Percentiles rank a stretch among this genome's conserved stretches.
Conservation (phyloP, 306 rosid species). For the Casuarina cunninghamiana region DNA sequence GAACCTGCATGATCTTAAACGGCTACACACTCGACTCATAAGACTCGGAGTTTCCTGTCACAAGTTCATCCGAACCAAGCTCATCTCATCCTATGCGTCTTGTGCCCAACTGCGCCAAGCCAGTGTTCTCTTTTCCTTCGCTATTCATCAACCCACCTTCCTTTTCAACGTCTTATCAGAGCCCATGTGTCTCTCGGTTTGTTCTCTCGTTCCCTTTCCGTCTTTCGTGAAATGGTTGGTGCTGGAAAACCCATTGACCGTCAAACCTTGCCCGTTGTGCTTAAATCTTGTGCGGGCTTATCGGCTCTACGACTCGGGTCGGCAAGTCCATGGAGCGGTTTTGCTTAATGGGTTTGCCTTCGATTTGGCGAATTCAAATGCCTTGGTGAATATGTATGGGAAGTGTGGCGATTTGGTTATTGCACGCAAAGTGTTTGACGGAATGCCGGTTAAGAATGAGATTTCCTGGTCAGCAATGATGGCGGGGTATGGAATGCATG, state of each 20-base stretch:
- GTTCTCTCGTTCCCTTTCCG: constrained; percentile 50
- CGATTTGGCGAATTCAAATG: constrained; percentile 55
- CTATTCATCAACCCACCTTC: constrained; percentile 59
- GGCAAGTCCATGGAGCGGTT: constrained; percentile 60
- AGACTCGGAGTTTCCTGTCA: constrained; percentile 42
- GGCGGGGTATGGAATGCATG: constrained; percentile 62
- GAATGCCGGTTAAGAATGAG: constrained; percentile 47
- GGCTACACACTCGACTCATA: constrained; percentile 50
- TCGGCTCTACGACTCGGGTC: constrained; percentile 45
- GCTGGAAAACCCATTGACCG: constrained; percentile 42
- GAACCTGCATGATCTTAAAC: constrained; percentile 38
- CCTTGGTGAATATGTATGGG: constrained; percentile 55
- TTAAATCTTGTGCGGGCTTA: constrained; percentile 57
- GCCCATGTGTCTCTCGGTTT: constrained; percentile 47
- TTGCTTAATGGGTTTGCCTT: constrained; percentile 49
- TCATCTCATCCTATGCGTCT: constrained; percentile 57
- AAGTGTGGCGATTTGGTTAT: constrained; percentile 50
- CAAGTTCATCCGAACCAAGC: constrained; percentile 59
- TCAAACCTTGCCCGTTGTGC: constrained; percentile 53
- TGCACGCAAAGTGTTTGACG: constrained; percentile 62
- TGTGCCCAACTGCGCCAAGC: constrained; percentile 55
- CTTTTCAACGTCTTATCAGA: constrained; percentile 68
- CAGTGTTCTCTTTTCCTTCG: constrained; percentile 49
- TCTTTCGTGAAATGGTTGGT: constrained; percentile 47
- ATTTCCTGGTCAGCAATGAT: constrained; percentile 61